Conservation (phyloP, 148 eudicot species). For the Chenopodium berlandieri region DNA sequence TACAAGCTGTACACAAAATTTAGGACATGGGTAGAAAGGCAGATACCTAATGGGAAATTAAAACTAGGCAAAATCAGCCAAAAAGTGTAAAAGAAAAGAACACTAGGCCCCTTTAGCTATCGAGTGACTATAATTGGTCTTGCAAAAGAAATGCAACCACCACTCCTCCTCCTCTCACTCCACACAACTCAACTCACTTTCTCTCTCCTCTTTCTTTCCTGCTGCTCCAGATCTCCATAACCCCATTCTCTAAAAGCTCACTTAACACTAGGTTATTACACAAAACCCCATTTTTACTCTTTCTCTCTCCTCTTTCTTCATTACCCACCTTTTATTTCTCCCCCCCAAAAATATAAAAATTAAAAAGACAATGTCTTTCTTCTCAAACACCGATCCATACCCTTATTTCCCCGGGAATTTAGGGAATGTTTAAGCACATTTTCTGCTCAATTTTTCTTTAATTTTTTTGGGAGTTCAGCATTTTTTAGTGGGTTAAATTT, state of each 20-base stretch:
- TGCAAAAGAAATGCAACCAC: conserved; percentile 22
- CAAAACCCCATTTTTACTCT: conserved; percentile 22
- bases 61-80: conserved; percentile 22
- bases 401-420: conserved; percentile 26
- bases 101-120: not conserved
- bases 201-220: conserved; percentile 24
- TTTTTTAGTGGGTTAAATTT: conserved; percentile 1
- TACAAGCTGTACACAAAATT: no score
- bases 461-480: conserved; percentile 16
- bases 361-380: not conserved
- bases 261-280: conserved; percentile 27
- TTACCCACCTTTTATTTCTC: not conserved
- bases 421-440: conserved; percentile 19
- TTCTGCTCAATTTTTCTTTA: not conserved
- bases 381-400: conserved; percentile 20
- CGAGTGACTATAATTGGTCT: conserved; percentile 9
- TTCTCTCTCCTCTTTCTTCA: conserved; percentile 6
- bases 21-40: no score
- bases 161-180: conserved; percentile 25
- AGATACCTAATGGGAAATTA: not conserved
- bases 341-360: not conserved
- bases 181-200: conserved; percentile 5
- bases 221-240: conserved; percentile 35
- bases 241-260: conserved; percentile 25
- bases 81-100: conserved; percentile 12